Conservation (phyloP, 768 basidiomycete genomes). For the Porphyrellus cyaneotinctus region DNA sequence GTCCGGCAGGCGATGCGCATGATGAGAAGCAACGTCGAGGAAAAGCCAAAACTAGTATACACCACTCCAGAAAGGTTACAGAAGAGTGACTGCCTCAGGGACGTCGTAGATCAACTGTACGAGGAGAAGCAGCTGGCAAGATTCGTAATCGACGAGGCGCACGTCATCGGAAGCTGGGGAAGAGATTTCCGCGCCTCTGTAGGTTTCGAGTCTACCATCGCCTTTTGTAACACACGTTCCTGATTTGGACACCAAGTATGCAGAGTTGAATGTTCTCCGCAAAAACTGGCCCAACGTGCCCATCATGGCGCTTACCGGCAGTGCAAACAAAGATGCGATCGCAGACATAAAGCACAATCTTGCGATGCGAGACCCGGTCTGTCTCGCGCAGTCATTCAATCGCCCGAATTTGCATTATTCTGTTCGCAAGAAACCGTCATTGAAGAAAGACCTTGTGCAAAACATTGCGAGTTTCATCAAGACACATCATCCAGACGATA, state of each 20-base stretch:
- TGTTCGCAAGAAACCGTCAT: slow-evolving; percentile 46
- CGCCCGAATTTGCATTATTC: slow-evolving; percentile 85
- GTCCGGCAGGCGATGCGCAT: slow-evolving; percentile 41
- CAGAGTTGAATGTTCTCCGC: slow-evolving; percentile 62
- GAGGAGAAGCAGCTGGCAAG: slow-evolving; percentile 59
- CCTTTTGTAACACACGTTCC: background rate
- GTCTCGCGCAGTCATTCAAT: slow-evolving; percentile 83
- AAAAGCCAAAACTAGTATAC: slow-evolving; percentile 70
- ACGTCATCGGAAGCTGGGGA: slow-evolving; percentile 93
- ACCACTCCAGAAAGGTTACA: slow-evolving; percentile 89
- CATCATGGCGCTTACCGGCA: slow-evolving; percentile 96
- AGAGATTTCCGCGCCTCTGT: slow-evolving; percentile 87
- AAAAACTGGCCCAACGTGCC: slow-evolving; percentile 74
- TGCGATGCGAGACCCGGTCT: slow-evolving; percentile 51
- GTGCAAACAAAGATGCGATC: slow-evolving; percentile 75
- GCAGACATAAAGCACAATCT: slow-evolving; percentile 76
- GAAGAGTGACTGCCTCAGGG: slow-evolving; percentile 52
- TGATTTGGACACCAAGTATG: slow-evolving; percentile 49
- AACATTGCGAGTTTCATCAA: slow-evolving; percentile 72
- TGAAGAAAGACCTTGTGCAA: slow-evolving; percentile 41
- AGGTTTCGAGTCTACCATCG: slow-evolving; percentile 26
- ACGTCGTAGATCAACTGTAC: slow-evolving; percentile 58
- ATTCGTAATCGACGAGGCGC: slow-evolving; percentile 96
- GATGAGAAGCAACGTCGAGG: slow-evolving; percentile 35
- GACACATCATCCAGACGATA: slow-evolving; percentile 48